These are phyloP conservation scores for Paracamarosporium sp. DNA, from an alignment of 2,329 filamentous ascomycete species.

Conservation along the genomic window DNA sequence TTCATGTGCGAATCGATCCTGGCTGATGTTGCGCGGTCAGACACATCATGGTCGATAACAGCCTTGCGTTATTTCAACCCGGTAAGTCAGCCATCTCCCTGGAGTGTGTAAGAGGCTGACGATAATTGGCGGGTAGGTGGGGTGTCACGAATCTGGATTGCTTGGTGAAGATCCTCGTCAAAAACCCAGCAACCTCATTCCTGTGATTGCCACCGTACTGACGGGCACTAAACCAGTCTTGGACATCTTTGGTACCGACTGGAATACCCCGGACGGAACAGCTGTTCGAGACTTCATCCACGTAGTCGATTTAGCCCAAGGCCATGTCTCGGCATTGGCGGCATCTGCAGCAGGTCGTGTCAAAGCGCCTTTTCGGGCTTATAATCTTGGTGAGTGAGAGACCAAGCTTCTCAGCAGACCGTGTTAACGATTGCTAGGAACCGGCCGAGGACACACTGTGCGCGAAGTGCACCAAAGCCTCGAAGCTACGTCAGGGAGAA, in stretches of 20 bases:
- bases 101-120: conserved; percentile 15
- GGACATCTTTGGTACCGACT: conserved; percentile 70
- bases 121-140: conserved; percentile 50
- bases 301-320: conserved; percentile 68
- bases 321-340: conserved; percentile 67
- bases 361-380: conserved; percentile 45
- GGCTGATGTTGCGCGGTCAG: conserved; percentile 65
- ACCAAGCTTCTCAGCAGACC: not conserved
- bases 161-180: conserved; percentile 69
- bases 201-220: conserved; percentile 68
- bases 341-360: conserved; percentile 41
- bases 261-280: conserved; percentile 70
- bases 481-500: conserved; percentile 42
- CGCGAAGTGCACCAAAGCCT: conserved; percentile 50
- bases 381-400: conserved; percentile 45
- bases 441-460: conserved; percentile 52
- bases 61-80: conserved; percentile 73
- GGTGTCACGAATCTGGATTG: conserved; percentile 68
- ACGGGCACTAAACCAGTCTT: conserved; percentile 61
- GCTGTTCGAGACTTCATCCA: conserved; percentile 73
- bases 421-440: conserved; percentile 37
- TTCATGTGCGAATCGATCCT: conserved; percentile 73
- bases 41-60: conserved; percentile 68
- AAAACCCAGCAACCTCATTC: conserved; percentile 69
- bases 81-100: conserved; percentile 30